phyloP scores from a whole-genome alignment of 2,329 filamentous ascomycete genomes.

The Penicillium sp. region DNA sequence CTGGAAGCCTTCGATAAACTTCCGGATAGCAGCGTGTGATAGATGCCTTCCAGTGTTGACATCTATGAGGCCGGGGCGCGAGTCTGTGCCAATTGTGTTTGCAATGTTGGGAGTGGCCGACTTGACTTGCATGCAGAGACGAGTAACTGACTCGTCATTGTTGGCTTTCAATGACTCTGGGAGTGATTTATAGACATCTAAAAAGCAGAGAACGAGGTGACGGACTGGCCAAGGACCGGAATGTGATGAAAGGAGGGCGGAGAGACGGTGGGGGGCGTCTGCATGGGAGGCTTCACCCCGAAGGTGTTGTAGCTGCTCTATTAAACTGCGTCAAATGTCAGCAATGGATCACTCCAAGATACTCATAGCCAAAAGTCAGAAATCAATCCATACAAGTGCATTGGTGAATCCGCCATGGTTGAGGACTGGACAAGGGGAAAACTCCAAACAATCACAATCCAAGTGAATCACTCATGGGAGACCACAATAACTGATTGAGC shows the following conservation, averaged over 20 bases:
- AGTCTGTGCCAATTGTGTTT: constrained; percentile 11
- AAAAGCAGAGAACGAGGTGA: constrained; percentile 9
- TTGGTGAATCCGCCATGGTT: no score
- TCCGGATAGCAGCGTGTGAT: constrained; percentile 15
- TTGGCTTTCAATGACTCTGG: constrained; percentile 12
- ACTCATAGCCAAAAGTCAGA: no score
- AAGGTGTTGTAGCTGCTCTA: constrained; percentile 12
- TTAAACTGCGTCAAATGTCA: constrained; percentile 9
- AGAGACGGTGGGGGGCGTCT: constrained; percentile 9
- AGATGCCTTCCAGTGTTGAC: constrained; percentile 10
- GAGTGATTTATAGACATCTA: constrained; percentile 15
- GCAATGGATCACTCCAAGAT: neutral
- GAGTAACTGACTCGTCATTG: constrained; percentile 9
- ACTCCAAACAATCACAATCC: neutral
- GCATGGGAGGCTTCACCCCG: constrained; percentile 12
- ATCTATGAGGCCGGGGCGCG: constrained; percentile 15
- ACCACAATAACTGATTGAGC: no score
- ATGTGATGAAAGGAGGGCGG: constrained; percentile 11
- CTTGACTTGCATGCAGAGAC: constrained; percentile 12
- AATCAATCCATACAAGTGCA: no score
- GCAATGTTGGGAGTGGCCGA: constrained; percentile 8
- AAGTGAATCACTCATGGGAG: constrained; percentile 4
- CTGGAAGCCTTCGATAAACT: constrained; percentile 21
- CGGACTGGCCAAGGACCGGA: constrained; percentile 10
- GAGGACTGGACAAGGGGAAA: no score